phyloP scores from a whole-genome alignment of 331 rosid genomes.

The Rosa hybrid region DNA sequence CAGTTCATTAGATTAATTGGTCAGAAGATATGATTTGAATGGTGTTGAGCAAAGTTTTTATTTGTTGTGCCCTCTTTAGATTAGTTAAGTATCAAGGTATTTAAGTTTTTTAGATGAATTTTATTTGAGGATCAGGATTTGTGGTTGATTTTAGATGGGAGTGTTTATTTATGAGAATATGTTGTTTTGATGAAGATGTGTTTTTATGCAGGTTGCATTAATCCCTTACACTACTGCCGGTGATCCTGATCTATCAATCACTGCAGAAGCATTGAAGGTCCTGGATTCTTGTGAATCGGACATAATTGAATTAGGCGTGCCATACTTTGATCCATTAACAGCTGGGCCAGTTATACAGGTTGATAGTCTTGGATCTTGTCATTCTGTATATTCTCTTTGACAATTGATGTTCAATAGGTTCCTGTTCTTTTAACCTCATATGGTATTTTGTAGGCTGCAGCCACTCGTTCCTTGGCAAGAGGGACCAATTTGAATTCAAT shows the following conservation, averaged over 20 bases:
- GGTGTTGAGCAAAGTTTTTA: background rate
- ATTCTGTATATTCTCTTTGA: background rate
- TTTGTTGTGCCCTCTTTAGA: background rate
- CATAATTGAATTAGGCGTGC: constrained; percentile 92
- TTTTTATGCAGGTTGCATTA: constrained; percentile 69
- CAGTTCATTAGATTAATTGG: background rate
- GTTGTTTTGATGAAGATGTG: constrained; percentile 28
- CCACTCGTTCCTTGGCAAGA: constrained; percentile 79
- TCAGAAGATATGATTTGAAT: background rate
- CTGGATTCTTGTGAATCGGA: constrained; percentile 86
- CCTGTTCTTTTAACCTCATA: constrained; percentile 9
- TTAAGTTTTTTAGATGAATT: background rate
- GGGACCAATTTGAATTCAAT: constrained; percentile 74
- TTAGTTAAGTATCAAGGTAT: background rate
- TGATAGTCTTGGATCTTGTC: constrained; percentile 6
- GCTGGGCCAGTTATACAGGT: constrained; percentile 99
- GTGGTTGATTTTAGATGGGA: background rate
- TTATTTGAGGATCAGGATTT: constrained; percentile 1
- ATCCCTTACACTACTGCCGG: constrained; percentile 95
- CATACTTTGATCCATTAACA: constrained; percentile 94
- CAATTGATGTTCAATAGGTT: background rate
- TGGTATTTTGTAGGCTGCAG: constrained; percentile 74
- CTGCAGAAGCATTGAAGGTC: constrained; percentile 88
- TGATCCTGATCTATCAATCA: constrained; percentile 92
- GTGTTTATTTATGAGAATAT: constrained; percentile 7